Conservation (phyloP, 306 rosid genomes). For the Delonix regia region DNA sequence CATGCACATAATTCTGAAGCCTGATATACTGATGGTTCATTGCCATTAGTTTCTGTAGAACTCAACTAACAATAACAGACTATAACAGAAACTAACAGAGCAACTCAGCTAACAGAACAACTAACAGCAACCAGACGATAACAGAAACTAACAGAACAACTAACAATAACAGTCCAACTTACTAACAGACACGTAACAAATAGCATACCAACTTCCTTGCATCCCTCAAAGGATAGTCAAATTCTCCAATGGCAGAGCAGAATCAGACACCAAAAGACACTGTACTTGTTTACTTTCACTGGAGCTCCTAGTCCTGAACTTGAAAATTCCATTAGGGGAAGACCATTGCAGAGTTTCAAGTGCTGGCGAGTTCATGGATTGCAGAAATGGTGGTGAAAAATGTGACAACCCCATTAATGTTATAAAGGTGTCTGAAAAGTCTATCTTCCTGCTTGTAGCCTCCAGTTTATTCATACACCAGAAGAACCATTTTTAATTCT, state of each 20-base stretch:
- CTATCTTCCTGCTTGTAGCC: constrained; percentile 87
- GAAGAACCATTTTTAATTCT: constrained; percentile 85
- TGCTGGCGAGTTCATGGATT: constrained; percentile 63
- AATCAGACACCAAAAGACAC: constrained; percentile 48
- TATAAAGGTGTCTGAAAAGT: constrained; percentile 59
- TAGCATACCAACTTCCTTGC: constrained; percentile 86
- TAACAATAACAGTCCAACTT: no score
- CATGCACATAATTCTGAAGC: no score
- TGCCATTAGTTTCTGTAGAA: no score
- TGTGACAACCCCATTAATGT: constrained; percentile 70
- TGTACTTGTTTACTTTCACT: constrained; percentile 61
- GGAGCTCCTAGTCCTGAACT: constrained; percentile 86
- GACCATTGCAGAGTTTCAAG: constrained; percentile 62
- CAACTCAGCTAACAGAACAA: no score
- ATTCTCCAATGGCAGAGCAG: constrained; percentile 59
- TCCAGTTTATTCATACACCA: constrained; percentile 82
- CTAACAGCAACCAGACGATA: no score
- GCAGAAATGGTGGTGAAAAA: constrained; percentile 52
- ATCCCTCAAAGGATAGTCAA: constrained; percentile 51
- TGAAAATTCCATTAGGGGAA: constrained; percentile 57
- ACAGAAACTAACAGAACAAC: no score
- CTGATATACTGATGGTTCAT: no score
- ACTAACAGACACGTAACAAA: no score
- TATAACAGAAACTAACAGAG: no score
- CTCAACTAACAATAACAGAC: no score